Conservation (phyloP, 2,329 filamentous ascomycete species). For the Bertia moriformis region DNA sequence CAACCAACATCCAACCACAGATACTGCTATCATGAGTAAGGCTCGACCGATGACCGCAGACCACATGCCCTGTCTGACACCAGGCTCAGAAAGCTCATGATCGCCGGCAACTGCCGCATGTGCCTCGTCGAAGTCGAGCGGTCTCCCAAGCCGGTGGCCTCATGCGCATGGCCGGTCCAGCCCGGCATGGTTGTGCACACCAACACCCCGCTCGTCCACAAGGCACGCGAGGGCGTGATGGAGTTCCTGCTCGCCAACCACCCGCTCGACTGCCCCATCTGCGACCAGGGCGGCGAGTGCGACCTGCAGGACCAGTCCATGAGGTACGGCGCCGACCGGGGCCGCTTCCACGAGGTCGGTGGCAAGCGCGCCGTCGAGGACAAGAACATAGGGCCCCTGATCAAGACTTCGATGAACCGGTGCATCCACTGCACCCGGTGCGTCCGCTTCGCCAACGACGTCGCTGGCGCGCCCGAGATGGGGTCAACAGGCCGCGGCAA, state of each 20-base stretch:
- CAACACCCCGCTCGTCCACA: slow-evolving; percentile 87
- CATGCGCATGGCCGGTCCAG: slow-evolving; percentile 96
- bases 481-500: slow-evolving; percentile 92
- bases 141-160: slow-evolving; percentile 91
- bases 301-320: slow-evolving; percentile 99
- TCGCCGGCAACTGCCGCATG: slow-evolving; percentile 99
- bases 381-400: slow-evolving; percentile 94
- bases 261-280: slow-evolving; percentile 89
- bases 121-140: slow-evolving; percentile 95
- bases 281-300: slow-evolving; percentile 97
- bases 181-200: slow-evolving; percentile 99
- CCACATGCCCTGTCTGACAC: slow-evolving; percentile 16
- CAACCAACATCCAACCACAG: no score
- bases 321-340: slow-evolving; percentile 91
- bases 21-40: slow-evolving; percentile 98
- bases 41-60: slow-evolving; percentile 20
- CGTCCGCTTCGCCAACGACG: slow-evolving; percentile 92
- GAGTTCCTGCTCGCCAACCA: slow-evolving; percentile 96
- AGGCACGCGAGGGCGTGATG: slow-evolving; percentile 97
- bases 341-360: slow-evolving; percentile 86
- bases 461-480: slow-evolving; percentile 88
- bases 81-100: slow-evolving; percentile 90
- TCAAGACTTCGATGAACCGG: slow-evolving; percentile 99
- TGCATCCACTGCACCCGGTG: slow-evolving; percentile 99
- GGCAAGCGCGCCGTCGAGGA: slow-evolving; percentile 98